Conservation (phyloP, 768 basidiomycete species). For the Suillus fuscotomentosus region DNA sequence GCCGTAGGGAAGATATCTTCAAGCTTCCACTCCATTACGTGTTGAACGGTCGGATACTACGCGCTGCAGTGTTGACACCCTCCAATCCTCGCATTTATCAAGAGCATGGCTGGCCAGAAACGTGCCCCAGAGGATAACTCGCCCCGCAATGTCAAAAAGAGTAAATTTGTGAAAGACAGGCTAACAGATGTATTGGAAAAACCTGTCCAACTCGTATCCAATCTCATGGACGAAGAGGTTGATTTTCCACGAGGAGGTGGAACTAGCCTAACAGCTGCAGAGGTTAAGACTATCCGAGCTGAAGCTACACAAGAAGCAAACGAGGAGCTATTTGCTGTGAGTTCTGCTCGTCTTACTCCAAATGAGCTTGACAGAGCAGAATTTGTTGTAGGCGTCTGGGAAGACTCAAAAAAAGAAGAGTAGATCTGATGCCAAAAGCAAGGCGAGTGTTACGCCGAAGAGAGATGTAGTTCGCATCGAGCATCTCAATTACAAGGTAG, state of each 20-base stretch:
- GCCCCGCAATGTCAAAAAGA: conserved; percentile 59
- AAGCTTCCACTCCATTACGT: neutral
- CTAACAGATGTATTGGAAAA: conserved; percentile 24
- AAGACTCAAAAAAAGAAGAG: conserved; percentile 45
- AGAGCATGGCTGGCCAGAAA: conserved; percentile 51
- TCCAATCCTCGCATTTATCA: conserved; percentile 13
- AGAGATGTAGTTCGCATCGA: conserved; percentile 72
- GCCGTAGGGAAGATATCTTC: neutral
- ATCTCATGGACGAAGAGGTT: conserved; percentile 61
- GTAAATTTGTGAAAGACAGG: conserved; percentile 41
- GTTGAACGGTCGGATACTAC: neutral
- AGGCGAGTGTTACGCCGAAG: conserved; percentile 38
- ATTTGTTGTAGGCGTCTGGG: conserved; percentile 39
- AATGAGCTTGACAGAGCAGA: neutral
- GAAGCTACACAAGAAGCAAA: conserved; percentile 87
- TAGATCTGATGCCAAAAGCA: conserved; percentile 42
- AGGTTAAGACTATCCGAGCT: conserved; percentile 81
- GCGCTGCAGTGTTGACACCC: neutral
- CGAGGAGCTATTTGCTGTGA: conserved; percentile 70
- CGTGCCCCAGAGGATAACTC: conserved; percentile 56
- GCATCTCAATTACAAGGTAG: conserved; percentile 90
- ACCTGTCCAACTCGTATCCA: conserved; percentile 34
- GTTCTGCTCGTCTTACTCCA: conserved; percentile 18
- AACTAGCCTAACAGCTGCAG: conserved; percentile 81
- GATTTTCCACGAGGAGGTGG: conserved; percentile 98